Base-by-base conservation (phyloP, 2,329 filamentous ascomycete genomes). In the Teratosphaeria viscida region DNA sequence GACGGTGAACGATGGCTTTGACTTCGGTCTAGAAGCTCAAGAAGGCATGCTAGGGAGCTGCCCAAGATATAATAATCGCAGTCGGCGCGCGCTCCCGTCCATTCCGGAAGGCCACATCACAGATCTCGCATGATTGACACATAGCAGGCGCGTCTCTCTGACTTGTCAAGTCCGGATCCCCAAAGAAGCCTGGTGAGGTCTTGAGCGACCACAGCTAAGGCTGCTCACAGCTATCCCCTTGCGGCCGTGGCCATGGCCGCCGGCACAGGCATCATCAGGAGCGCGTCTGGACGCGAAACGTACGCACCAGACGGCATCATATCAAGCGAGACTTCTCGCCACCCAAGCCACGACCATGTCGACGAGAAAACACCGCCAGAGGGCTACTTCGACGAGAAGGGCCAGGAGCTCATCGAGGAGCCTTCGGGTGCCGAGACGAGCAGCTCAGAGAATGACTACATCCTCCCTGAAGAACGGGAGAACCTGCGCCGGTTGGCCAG, bases 331-430 rank as follows among this genome's bases (percentile, higher is more conserved):
- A 23, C 35, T 19, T n/a, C 47, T 34, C 52, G 54, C 32, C 39
- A 57, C n/a, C 16, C 16, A n/a, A 57, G 43, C 16, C 12, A 43
- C n/a, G 35, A 29, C 11, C 27, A 29, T 49, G 34, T 49, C n/a
- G 55, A 39, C 34, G 55, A 57, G 19, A 49, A 39, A 11, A 14
- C 47, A 26, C 11, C 23, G 26, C 27, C 49, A 19, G 32, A 61
- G 11, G 54, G 59, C 55, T 70, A 68, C 61, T 56, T 70, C 56
- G 67, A 66, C 35, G 60, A 60, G 23, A 65, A 67, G 14, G 67
- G 68, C 59, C 67, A 64, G 35, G 68, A 70, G 59, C 64, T 61
- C 2, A 62, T 60, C 32, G 68, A 70, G 39, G 62, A 65, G 19
- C 62, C 64, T 16, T 56, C 58, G 19, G 63, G 62, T 14, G 26